Conservation (phyloP, 2,329 filamentous ascomycete genomes). For the Teratosphaeria pseudoeucalypti region DNA sequence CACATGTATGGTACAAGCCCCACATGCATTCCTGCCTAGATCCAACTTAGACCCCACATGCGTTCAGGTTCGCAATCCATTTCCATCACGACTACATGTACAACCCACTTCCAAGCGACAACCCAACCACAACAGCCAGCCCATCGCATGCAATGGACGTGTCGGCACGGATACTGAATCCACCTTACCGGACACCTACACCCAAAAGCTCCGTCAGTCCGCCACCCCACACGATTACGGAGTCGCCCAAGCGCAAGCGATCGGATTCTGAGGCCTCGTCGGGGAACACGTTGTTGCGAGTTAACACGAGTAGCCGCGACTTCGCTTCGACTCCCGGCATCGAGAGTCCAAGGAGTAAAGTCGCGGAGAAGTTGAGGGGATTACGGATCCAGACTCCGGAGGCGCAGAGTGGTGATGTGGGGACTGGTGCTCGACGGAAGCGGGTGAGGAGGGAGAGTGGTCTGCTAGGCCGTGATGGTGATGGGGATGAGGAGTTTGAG, state of each 20-base stretch:
- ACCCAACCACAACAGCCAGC: background rate
- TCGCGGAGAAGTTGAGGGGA: conserved; percentile 16
- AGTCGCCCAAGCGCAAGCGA: conserved; percentile 16
- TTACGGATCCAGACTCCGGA: conserved; percentile 9
- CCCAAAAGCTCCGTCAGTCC: conserved; percentile 9
- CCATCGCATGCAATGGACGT: background rate
- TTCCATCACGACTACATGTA: background rate
- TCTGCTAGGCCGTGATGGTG: background rate
- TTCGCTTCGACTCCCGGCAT: background rate
- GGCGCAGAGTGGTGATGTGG: background rate
- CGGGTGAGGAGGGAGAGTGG: conserved; percentile 10
- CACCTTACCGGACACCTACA: conserved; percentile 15
- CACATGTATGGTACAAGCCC: background rate
- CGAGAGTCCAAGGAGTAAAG: conserved; percentile 21
- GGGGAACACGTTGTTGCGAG: background rate
- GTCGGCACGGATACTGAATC: conserved; percentile 8
- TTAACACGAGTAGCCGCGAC: conserved; percentile 3
- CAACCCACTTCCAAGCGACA: background rate
- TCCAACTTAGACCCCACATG: background rate
- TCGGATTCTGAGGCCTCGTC: background rate
- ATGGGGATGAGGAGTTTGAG: background rate
- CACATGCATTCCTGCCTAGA: background rate
- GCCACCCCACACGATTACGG: conserved; percentile 4
- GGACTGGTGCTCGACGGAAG: conserved; percentile 8
- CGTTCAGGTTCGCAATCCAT: background rate